Percentiles rank a stretch among this genome's conserved stretches.
These are phyloP conservation scores for Mycena vulgaris DNA, from an alignment of 768 basidiomycete genomes.

Conservation along the genomic window DNA sequence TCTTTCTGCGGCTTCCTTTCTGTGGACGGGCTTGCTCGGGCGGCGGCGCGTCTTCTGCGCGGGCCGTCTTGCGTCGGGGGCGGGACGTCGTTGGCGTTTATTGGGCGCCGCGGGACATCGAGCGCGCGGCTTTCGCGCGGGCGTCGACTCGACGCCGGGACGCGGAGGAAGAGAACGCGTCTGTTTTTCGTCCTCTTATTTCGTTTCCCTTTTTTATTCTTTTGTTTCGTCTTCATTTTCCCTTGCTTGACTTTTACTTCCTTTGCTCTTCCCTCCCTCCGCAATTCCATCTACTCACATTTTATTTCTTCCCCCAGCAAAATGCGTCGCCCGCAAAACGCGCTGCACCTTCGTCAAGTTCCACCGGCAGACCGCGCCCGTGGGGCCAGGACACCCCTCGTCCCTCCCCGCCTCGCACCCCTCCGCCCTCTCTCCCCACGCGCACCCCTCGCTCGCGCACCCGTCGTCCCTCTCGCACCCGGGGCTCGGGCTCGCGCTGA, in stretches of 20 bases:
- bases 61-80: no score
- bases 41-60: no score
- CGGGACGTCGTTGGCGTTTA: no score
- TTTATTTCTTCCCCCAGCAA: conserved; percentile 61
- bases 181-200: neutral
- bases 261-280: conserved; percentile 19
- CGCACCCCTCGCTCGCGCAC: neutral
- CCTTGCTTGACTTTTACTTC: neutral
- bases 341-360: conserved; percentile 89
- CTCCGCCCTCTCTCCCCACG: conserved; percentile 31
- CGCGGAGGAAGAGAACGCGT: no score
- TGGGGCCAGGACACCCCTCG: conserved; percentile 77
- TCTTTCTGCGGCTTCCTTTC: no score
- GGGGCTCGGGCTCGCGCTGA: neutral
- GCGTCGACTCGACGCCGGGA: no score
- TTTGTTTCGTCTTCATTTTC: neutral
- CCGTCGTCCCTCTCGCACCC: neutral
- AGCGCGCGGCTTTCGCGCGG: no score
- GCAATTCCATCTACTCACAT: conserved; percentile 17
- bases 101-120: no score
- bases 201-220: neutral
- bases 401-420: conserved; percentile 49
- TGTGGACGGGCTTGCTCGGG: no score
- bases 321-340: conserved; percentile 79
- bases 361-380: conserved; percentile 85